phyloP scores from a whole-genome alignment of 306 rosid species.

The Acmispon strigosus region DNA sequence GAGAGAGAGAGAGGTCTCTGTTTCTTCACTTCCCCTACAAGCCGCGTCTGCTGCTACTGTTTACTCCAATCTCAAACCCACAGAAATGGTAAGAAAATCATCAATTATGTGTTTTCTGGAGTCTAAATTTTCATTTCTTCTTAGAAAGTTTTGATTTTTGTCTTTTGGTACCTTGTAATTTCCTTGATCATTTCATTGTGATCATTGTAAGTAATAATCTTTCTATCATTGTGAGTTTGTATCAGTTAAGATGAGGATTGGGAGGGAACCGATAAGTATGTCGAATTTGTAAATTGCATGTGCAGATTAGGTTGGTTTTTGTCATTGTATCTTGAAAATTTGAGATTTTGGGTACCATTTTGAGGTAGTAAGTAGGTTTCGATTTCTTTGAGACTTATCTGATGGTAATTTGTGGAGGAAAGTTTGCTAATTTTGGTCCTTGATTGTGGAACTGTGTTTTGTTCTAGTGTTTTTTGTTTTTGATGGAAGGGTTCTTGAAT shows the following conservation, averaged over 20 bases:
- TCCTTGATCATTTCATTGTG: slow-evolving; percentile 5
- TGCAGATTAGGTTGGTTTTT: slow-evolving; percentile 13
- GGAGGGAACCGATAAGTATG: not conserved
- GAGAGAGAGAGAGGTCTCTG: not conserved
- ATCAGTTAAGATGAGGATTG: not conserved
- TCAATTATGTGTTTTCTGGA: not conserved
- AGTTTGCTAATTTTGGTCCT: not conserved
- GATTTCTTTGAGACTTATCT: slow-evolving; percentile 8
- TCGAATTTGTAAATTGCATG: slow-evolving; percentile 9
- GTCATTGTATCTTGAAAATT: not conserved
- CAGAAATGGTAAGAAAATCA: slow-evolving; percentile 42
- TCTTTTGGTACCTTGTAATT: not conserved
- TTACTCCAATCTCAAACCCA: slow-evolving; percentile 17
- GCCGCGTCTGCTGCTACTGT: slow-evolving; percentile 24
- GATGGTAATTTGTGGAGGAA: not conserved
- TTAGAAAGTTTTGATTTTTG: slow-evolving; percentile 2
- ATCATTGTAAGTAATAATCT: not conserved
- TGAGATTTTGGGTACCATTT: not conserved
- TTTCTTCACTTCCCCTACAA: slow-evolving; percentile 17
- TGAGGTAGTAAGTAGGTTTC: not conserved
- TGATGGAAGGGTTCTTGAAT: slow-evolving; percentile 13
- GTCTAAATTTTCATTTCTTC: not conserved
- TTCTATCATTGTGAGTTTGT: not conserved
- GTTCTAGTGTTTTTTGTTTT: not conserved
- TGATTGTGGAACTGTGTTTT: slow-evolving; percentile 18